Conservation (phyloP, 1,284 basidiomycete species). For the Ustilago trichophora region DNA sequence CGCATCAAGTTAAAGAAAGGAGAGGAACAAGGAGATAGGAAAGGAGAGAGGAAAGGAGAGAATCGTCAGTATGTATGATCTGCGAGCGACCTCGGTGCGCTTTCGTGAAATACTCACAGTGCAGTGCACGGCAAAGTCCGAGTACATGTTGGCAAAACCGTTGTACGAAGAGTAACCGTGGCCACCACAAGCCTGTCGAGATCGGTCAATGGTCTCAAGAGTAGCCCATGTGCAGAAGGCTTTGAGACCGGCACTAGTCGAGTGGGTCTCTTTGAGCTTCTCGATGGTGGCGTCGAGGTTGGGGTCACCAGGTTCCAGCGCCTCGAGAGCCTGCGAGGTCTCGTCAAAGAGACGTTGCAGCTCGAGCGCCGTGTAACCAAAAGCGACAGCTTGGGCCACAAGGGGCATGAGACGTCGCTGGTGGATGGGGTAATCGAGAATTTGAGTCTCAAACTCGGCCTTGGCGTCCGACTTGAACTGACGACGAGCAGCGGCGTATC, state of each 20-base stretch:
- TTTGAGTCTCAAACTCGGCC: conserved; percentile 69
- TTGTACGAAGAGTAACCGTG: conserved; percentile 73
- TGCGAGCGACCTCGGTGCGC: background rate
- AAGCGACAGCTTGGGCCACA: conserved; percentile 71
- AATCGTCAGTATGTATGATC: background rate
- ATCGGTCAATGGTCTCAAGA: conserved; percentile 72
- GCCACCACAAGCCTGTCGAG: conserved; percentile 71
- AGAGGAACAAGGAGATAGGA: background rate
- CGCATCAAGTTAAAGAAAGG: too few relatives aligned
- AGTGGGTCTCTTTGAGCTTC: conserved; percentile 73
- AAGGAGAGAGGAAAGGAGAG: background rate
- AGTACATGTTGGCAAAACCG: conserved; percentile 71
- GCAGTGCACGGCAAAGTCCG: conserved; percentile 68
- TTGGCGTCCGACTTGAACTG: conserved; percentile 69
- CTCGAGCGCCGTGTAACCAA: conserved; percentile 70
- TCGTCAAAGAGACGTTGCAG: conserved; percentile 67
- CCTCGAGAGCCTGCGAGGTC: conserved; percentile 70
- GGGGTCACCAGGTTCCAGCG: conserved; percentile 69
- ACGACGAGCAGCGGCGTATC: conserved; percentile 72
- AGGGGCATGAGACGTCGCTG: conserved; percentile 72
- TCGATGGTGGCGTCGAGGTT: conserved; percentile 66
- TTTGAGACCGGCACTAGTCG: conserved; percentile 72
- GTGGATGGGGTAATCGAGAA: conserved; percentile 73
- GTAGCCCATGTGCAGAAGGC: conserved; percentile 73
- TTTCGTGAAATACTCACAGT: conserved; percentile 55